These are phyloP conservation scores for Tolypocladium endophyticum DNA, from an alignment of 2,329 filamentous ascomycete genomes.

Conservation along the genomic window DNA sequence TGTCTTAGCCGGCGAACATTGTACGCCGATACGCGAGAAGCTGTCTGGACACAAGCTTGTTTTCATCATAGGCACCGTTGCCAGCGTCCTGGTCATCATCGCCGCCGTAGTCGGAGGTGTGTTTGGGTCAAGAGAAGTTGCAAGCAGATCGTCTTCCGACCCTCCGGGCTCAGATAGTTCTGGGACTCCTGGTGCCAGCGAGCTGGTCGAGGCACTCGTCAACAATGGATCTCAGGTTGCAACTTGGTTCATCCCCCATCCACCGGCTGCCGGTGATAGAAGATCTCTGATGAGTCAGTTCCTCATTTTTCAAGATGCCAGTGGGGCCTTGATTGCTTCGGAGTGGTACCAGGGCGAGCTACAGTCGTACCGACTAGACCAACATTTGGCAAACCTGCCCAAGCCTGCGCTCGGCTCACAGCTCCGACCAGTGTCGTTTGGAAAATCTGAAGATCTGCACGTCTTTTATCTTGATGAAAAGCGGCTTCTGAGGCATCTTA, in stretches of 20 bases:
- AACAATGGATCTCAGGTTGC: not conserved
- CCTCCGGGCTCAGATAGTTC: not conserved
- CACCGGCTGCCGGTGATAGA: not conserved
- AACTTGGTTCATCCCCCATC: not conserved
- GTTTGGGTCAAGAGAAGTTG: not conserved
- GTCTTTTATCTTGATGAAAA: conserved; percentile 1
- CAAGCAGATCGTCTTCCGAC: not conserved
- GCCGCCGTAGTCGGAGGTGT: not conserved
- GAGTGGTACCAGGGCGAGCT: not conserved
- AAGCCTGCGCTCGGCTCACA: not conserved
- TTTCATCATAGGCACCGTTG: not conserved
- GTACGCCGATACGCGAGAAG: not conserved
- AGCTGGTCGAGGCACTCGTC: not conserved
- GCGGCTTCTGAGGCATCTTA: not conserved
- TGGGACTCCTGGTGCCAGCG: not conserved
- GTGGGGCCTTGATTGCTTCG: not conserved
- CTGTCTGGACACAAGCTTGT: not conserved
- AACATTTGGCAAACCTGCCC: not conserved
- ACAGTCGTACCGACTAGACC: not conserved
- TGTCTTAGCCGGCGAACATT: not conserved
- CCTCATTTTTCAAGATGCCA: conserved; percentile 1
- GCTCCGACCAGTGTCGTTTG: not conserved
- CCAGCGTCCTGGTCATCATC: not conserved
- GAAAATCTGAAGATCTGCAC: not conserved
- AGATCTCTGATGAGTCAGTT: not conserved